Conservation (phyloP, 2,329 filamentous ascomycete species). For the Colletotrichum trifolii region DNA sequence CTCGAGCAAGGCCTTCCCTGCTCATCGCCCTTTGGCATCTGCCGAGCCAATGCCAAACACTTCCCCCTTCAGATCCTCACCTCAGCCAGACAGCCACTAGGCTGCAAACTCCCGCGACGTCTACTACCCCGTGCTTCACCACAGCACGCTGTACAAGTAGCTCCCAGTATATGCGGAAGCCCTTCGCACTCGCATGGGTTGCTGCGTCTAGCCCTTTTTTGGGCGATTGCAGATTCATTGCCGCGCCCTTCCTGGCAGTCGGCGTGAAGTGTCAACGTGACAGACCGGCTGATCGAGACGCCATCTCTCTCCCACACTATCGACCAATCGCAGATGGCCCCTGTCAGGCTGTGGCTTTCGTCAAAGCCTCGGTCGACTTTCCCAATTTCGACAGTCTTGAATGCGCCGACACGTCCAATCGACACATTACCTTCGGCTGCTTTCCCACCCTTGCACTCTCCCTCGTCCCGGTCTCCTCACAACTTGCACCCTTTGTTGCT, state of each 20-base stretch:
- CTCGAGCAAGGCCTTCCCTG: constrained; percentile 25
- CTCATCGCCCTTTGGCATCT: constrained; percentile 14
- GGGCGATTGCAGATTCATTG: background rate
- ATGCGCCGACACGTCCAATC: constrained; percentile 26
- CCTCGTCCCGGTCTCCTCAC: constrained; percentile 21
- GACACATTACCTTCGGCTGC: constrained; percentile 16
- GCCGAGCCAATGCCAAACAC: constrained; percentile 36
- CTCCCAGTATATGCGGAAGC: background rate
- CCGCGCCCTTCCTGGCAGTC: constrained; percentile 14
- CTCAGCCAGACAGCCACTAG: constrained; percentile 27
- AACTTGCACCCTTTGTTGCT: constrained; percentile 18
- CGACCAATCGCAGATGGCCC: constrained; percentile 20
- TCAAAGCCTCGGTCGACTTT: constrained; percentile 27
- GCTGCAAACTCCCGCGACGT: constrained; percentile 18
- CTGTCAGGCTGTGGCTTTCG: constrained; percentile 6
- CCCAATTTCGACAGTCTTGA: constrained; percentile 19
- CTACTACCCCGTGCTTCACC: constrained; percentile 10
- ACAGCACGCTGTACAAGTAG: no score
- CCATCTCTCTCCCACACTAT: background rate
- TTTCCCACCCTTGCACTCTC: constrained; percentile 14
- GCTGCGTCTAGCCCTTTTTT: constrained; percentile 20
- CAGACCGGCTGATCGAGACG: constrained; percentile 24
- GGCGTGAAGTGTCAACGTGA: constrained; percentile 30
- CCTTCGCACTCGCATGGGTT: constrained; percentile 35
- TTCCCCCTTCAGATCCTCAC: constrained; percentile 27